Evolutionary conservation across 208 protist genomes (phyloP).

Genomic region (Lotmaria passim): DNA sequence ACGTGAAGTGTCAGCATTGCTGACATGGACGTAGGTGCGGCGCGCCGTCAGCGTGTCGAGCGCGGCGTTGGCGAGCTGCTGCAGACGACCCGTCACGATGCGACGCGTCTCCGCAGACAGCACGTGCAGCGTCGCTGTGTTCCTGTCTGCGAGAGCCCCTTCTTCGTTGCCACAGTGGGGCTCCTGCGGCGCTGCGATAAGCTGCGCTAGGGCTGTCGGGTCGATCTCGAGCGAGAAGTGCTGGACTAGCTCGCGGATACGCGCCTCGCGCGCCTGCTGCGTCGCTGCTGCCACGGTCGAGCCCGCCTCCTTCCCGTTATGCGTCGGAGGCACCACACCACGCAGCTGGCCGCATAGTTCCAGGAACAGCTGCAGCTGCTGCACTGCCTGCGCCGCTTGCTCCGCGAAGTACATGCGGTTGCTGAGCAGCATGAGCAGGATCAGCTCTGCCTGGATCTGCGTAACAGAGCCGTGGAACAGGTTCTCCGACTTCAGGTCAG

Average conservation of each 20-base stretch:
- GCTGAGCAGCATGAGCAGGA: slow-evolving; percentile 72
- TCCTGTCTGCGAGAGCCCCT: background rate
- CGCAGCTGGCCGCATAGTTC: slow-evolving; percentile 58
- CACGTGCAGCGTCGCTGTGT: background rate
- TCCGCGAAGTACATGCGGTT: slow-evolving; percentile 66
- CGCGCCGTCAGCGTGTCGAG: slow-evolving; percentile 59
- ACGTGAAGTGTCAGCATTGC: background rate
- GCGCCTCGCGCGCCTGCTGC: slow-evolving; percentile 13
- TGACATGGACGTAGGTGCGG: slow-evolving; percentile 62
- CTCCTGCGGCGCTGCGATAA: slow-evolving; percentile 7
- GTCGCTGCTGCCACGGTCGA: background rate
- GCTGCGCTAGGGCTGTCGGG: slow-evolving; percentile 24
- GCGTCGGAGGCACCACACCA: slow-evolving; percentile 8
- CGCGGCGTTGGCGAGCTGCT: slow-evolving; percentile 49
- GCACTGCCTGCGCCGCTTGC: slow-evolving; percentile 51
- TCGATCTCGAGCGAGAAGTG: slow-evolving; percentile 64
- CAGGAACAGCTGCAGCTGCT: slow-evolving; percentile 55
- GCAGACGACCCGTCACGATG: slow-evolving; percentile 41
- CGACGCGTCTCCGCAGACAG: slow-evolving; percentile 35
- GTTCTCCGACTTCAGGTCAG: slow-evolving; percentile 70
- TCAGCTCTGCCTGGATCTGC: slow-evolving; percentile 44
- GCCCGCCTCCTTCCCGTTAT: background rate
- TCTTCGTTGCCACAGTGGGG: background rate
- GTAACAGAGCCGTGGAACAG: slow-evolving; percentile 52
- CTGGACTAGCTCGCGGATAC: slow-evolving; percentile 40